A percentile compares a stretch with the other conserved stretches of the same genome.
These are phyloP conservation scores for Maudiozyma saulgeensis DNA, from an alignment of 805 yeast genomes.

Conservation along the genomic window DNA sequence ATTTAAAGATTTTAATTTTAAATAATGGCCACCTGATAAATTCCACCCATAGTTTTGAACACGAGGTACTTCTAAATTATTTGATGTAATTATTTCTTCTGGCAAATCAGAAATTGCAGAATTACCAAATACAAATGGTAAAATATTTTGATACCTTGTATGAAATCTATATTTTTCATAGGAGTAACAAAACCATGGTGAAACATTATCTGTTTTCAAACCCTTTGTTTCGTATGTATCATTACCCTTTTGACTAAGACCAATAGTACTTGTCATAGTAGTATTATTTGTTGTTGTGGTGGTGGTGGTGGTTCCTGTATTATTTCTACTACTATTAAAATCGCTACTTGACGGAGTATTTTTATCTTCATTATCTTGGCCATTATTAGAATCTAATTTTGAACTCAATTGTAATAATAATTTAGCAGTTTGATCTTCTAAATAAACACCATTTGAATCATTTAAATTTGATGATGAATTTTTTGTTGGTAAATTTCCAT, in stretches of 20 bases:
- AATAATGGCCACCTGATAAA: slow-evolving; percentile 47
- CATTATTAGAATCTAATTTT: neutral
- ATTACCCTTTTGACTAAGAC: no score
- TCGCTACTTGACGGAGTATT: neutral
- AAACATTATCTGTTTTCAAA: neutral
- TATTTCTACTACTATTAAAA: no score
- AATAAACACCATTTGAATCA: neutral
- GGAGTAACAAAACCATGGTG: slow-evolving; percentile 28
- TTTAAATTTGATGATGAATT: no score
- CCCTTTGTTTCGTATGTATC: neutral
- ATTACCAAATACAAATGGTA: slow-evolving; percentile 34
- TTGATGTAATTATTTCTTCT: slow-evolving; percentile 24
- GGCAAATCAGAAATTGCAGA: slow-evolving; percentile 28
- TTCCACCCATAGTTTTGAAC: slow-evolving; percentile 61
- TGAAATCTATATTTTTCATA: slow-evolving; percentile 38
- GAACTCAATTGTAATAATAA: slow-evolving; percentile 1
- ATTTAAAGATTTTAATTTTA: slow-evolving; percentile 22
- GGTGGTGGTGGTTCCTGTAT: no score
- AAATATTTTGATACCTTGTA: slow-evolving; percentile 37
- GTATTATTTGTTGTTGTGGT: no score
- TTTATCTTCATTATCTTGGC: neutral
- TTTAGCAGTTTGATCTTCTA: slow-evolving; percentile 5
- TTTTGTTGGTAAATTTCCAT: neutral
- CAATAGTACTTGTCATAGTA: no score
- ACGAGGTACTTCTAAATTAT: slow-evolving; percentile 39